Percentiles rank a stretch among this genome's conserved stretches.
Conservation (phyloP, 139 green algal genomes). For the Haematococcus lacustris region DNA sequence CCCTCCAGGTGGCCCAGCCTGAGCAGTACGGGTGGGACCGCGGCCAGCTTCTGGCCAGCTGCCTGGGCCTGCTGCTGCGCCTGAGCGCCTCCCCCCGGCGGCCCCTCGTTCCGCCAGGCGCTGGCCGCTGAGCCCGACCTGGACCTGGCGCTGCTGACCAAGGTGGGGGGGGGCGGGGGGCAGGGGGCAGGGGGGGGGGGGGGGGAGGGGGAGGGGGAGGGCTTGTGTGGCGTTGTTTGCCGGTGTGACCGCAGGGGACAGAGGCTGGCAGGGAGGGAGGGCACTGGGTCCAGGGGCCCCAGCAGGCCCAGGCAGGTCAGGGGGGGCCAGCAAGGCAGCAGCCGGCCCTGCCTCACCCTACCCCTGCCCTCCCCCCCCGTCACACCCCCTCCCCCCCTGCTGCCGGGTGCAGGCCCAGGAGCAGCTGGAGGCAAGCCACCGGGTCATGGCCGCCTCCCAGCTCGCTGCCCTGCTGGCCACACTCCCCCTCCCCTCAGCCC, state of each 20-base stretch:
- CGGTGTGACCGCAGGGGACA: too few relatives aligned
- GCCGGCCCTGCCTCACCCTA: too few relatives aligned
- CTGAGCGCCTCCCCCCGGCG: neutral
- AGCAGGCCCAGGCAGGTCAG: too few relatives aligned
- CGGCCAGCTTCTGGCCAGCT: neutral
- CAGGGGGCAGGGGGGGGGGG: too few relatives aligned
- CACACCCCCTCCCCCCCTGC: too few relatives aligned
- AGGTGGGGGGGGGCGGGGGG: too few relatives aligned
- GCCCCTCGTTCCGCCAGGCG: constrained; percentile 1
- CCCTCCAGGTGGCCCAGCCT: constrained; percentile 30
- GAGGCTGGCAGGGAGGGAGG: too few relatives aligned
- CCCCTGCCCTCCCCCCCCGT: too few relatives aligned
- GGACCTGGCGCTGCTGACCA: constrained; percentile 11
- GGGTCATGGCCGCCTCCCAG: constrained; percentile 20
- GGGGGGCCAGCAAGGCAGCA: too few relatives aligned
- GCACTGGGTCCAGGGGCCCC: too few relatives aligned
- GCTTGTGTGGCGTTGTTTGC: too few relatives aligned
- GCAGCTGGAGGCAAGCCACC: constrained; percentile 22
- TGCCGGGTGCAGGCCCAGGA: constrained; percentile 6
- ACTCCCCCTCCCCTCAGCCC: too few relatives aligned
- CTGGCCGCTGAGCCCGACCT: constrained; percentile 15
- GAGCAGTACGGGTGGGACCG: constrained; percentile 54
- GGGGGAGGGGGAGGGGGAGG: neutral
- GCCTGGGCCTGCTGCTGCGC: constrained; percentile 4
- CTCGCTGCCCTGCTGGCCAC: constrained; percentile 13